phyloP scores from a whole-genome alignment of 306 rosid genomes.

The Fragaria nilgerrensis region DNA sequence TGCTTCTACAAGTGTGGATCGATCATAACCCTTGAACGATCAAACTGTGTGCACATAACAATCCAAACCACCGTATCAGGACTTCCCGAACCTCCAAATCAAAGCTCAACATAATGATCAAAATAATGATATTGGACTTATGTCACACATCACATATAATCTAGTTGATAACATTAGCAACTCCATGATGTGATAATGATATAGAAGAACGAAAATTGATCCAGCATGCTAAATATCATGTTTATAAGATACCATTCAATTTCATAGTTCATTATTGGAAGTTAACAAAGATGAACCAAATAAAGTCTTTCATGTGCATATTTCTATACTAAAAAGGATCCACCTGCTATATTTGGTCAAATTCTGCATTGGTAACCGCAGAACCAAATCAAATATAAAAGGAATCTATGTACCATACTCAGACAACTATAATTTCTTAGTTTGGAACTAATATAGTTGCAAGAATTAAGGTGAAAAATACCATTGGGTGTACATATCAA shows the following conservation, averaged over 20 bases:
- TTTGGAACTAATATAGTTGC: too few species aligned
- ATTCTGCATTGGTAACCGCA: not conserved
- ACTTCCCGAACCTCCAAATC: not conserved
- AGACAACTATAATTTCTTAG: too few species aligned
- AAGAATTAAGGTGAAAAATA: conserved; percentile 10
- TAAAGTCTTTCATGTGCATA: not conserved
- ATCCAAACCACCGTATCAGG: not conserved
- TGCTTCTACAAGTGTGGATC: not conserved
- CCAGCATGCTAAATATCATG: not conserved
- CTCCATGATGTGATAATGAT: not conserved
- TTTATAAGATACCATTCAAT: not conserved
- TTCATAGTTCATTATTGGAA: not conserved
- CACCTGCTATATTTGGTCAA: not conserved
- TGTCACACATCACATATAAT: not conserved
- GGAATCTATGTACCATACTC: too few species aligned
- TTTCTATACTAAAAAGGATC: not conserved
- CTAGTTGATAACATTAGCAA: not conserved
- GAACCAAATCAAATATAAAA: not conserved
- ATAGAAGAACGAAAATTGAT: not conserved
- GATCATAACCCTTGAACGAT: not conserved
- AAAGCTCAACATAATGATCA: not conserved
- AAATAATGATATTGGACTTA: not conserved
- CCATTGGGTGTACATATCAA: conserved; percentile 99
- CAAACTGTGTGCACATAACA: not conserved
- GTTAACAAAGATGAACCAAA: not conserved